Evolutionary conservation across 768 basidiomycete genomes (phyloP), one percentile per base, ranked within the genome.

Genomic region (Amanita exitialis): DNA sequence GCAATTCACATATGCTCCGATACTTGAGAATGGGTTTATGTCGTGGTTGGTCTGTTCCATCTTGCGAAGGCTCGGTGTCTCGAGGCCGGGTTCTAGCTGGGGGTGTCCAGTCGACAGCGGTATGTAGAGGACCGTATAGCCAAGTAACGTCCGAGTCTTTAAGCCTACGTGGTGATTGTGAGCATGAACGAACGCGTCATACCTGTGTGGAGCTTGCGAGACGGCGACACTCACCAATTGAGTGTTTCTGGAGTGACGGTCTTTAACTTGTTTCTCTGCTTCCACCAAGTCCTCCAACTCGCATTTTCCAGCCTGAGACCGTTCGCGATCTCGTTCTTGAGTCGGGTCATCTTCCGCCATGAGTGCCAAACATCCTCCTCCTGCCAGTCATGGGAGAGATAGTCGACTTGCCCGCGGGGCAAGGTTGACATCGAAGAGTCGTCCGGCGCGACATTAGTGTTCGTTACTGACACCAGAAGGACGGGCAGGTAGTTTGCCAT

Each of bases 111-210:
- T 91, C 90, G 41, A 83, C 81, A n/a, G 90, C 91, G 0, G 92
- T 90, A 65, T 99, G 95, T 0, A 99, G 73, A 18, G 95, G 95
- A 0, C 95, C 95, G 61, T 99, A 98, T 0, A 99, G 79, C 95
- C 95, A 99, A 1, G 96, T 99, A 36, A 98, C 95, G 64, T 99
- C 95, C 5, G 90, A 93, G 67, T 99, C 95, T 67, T 99, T 99
- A 60, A 99, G 82, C 95, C 95, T 98, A 70, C 3, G 44, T 44
- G 13, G 39, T 37, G 37, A 30, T 38, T 43, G 52, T 38, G 34
- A 48, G 51, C 45, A 35, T 53, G 54, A 43, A 56, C 30, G 56
- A 52, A 49, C 37, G 35, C 34, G 43, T 45, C 16, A 41, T 53
- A 48, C 38, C 53, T 4, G 49, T 38, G 51, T 37, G 32, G 44